Evolutionary conservation across 305 asterid species (phyloP), one percentile per base, ranked within the genome.

Genomic region (Rubia tinctorum): DNA sequence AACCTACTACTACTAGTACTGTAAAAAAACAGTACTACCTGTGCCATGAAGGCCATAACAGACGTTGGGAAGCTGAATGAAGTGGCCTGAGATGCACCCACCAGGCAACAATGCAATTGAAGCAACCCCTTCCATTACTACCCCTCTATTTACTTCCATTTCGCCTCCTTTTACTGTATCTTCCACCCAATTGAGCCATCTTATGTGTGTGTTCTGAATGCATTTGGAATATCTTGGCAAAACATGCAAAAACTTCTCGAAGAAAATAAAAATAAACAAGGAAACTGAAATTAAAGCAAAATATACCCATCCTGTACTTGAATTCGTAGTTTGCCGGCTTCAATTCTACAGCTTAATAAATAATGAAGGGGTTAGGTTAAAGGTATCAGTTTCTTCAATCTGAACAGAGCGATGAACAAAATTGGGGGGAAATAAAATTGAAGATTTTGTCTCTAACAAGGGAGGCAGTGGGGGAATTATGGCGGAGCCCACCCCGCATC

Each of bases 71-170:
- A 95, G 96, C 62, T 88, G 96, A 80, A 95, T 79, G 81, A 95
- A 95, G 86, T 92, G 97, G 81, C 99, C 99, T 2, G 99, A 95
- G 69, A 95, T 85, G 59, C 96, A 90, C 53, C 99, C 99, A 75
- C 74, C 77, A 20, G 98, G 91, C 76, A 90, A 78, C 76, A 95
- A 88, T 76, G 98, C 99, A 75, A 92, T 79, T 61, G 99, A 95
- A 45, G 97, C 98, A 56, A 95, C 84, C 44, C 99, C 99, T 81
- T 90, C 93, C 98, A 88, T 90, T 45, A 77, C 79, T 76, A 77
- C 81, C 40, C 77, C 73, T 47, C 71, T 45, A 7, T 39, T 70
- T 51, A 59, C 75, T 66, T 22, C 82, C 45, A 40, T 73, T 71
- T 80, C 87, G 74, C 62, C 82, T 58, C 62, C 84, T 61, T 69